These are phyloP conservation scores for Carex parvula DNA, from an alignment of 176 grass and related monocot species.

Conservation along the genomic window DNA sequence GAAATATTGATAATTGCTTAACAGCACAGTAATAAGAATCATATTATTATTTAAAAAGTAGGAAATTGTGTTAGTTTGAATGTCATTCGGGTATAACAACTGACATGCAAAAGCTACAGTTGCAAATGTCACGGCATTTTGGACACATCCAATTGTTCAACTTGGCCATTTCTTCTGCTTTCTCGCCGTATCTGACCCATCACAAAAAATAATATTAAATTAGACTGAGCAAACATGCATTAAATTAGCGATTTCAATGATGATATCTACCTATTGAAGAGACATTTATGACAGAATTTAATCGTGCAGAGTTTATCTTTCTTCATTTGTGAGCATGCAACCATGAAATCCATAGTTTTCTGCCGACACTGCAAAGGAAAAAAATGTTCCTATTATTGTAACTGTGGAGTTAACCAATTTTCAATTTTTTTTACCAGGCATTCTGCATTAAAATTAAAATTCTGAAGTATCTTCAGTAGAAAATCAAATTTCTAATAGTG, in stretches of 20 bases:
- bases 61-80: constrained; percentile 8
- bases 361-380: constrained; percentile 60
- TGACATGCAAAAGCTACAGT: constrained; percentile 96
- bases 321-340: constrained; percentile 57
- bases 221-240: background rate
- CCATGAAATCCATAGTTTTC: constrained; percentile 72
- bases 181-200: constrained; percentile 66
- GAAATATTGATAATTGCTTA: background rate
- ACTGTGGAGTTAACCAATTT: background rate
- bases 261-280: constrained; percentile 57
- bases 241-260: background rate
- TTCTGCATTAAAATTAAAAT: background rate
- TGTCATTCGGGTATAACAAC: constrained; percentile 8
- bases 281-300: constrained; percentile 76
- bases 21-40: background rate
- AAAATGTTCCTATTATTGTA: background rate
- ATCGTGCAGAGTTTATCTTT: constrained; percentile 57
- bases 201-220: background rate
- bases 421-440: background rate
- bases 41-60: constrained; percentile 10
- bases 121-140: constrained; percentile 88
- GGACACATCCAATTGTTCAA: constrained; percentile 65
- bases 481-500: background rate
- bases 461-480: background rate
- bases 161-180: constrained; percentile 43